Base-by-base conservation (phyloP, 495 filamentous ascomycete species). In the Coniosporium apollinis region DNA sequence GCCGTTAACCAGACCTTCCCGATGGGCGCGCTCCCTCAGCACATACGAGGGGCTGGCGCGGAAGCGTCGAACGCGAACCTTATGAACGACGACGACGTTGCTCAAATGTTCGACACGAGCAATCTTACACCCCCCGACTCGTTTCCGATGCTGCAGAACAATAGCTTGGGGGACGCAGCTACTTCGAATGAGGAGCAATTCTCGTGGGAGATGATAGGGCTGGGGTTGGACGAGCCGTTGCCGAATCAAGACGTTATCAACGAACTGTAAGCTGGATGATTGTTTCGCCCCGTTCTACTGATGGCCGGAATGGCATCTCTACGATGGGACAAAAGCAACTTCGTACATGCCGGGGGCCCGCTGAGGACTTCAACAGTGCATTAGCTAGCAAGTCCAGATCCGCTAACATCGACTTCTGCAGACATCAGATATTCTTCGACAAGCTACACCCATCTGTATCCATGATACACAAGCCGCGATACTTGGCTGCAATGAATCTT, bases 221-320 rank as follows among this genome's bases (percentile, higher is more conserved):
- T 99, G 34, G 91, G 87, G 11, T 52, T 99, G 37, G 85, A 94
- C 41, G 89, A 99, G 51, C 82, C 91, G 33, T 60, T 96, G 21
- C 89, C 89, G 1, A 65, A 70, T 6, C 82, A 81, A 46, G 86
- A 93, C 38, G 79, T 82, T 6, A 80, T 93, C 34, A 79, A 94
- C 49, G 83, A 94, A 48, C 54, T 99, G 82, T 93, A 67, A 50
- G 73, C 62, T n/a, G n/a, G n/a, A n/a, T n/a, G n/a, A n/a, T n/a
- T n/a, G n/a, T n/a, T n/a, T n/a, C n/a, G n/a, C n/a, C n/a, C n/a
- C n/a, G n/a, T n/a, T n/a, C n/a, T n/a, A n/a, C n/a, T 25, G 15
- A 22, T 22, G 24, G 30, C 8, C n/a, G n/a, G n/a, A n/a, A n/a
- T n/a, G n/a, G n/a, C n/a, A n/a, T n/a, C n/a, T n/a, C n/a, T n/a